Base-by-base conservation (phyloP, 2,329 filamentous ascomycete species). In the Talaromyces sp. region DNA sequence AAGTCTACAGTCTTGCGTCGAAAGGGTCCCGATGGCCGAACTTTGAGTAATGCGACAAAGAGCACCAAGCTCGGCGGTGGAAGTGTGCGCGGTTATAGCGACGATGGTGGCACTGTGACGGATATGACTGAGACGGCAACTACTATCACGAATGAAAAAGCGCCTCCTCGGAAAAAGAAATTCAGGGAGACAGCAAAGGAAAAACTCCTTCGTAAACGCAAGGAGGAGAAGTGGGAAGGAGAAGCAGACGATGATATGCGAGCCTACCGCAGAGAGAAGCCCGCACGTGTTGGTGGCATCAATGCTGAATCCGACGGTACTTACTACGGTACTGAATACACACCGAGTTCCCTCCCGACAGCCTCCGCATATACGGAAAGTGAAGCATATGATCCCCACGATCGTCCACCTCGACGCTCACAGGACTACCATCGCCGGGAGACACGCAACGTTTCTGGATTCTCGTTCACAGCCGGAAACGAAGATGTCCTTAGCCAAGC, bases 1-100 rank as follows among this genome's bases (percentile, higher is more conserved):
- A 98, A 98, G 75, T 89, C 89, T 1, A 97, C 93, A 0, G 95
- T 99, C 1, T 78, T 99, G 52, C 85, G 95, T 49, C 89, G 93
- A 58, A 92, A 89, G 70, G 93, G 92, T 0, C 91, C 93, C 5
- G 93, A 97, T 76, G 93, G 93, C 46, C 93, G 89, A 51, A 87
- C 93, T 1, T 81, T 97, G 4, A 89, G 86, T 59, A 90, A 91
- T 58, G 93, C 90, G 0, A 96, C 92, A 1, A 86, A 86, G 68
- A 88, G 86, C 68, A 97, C 93, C 1, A 83, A 89, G 64, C 83
- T 97, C 0, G 93, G 93, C n/a, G 92, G 91, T 55, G 91, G 91
- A 51, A 93, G 89, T 75, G 77, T 88, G 4, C 86, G 95, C 14
- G 73, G 72, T 24, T 91, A 90, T 75, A 89, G 89, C 71, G 87